Conservation (phyloP, 352 stramenopile genomes). For the Phytophthora brassicae region DNA sequence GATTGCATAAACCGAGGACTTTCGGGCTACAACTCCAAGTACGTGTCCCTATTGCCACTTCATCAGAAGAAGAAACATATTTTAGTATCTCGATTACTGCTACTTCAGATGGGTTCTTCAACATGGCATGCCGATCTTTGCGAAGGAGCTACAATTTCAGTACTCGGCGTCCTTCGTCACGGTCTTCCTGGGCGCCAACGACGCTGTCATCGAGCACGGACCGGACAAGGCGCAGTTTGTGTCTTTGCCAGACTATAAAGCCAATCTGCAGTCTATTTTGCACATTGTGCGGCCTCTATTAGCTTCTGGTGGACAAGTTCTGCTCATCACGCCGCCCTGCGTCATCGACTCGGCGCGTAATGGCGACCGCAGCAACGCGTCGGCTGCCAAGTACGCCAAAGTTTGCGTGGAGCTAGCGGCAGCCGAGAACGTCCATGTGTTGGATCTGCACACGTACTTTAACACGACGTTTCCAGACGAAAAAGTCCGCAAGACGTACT, state of each 20-base stretch:
- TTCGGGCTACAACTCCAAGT: conserved; percentile 63
- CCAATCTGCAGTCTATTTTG: conserved; percentile 46
- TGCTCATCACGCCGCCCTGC: conserved; percentile 39
- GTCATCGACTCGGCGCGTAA: conserved; percentile 42
- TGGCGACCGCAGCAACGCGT: conserved; percentile 49
- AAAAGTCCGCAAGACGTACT: conserved; percentile 28
- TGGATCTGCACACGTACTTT: conserved; percentile 57
- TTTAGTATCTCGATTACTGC: background rate
- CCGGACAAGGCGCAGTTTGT: conserved; percentile 45
- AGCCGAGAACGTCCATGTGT: conserved; percentile 38
- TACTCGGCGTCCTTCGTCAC: conserved; percentile 43
- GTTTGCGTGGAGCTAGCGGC: conserved; percentile 42
- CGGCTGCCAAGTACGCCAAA: conserved; percentile 46
- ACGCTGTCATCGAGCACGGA: conserved; percentile 47
- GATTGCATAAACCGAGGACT: conserved; percentile 61
- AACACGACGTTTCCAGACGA: conserved; percentile 42
- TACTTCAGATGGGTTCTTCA: conserved; percentile 39
- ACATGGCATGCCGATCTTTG: conserved; percentile 34
- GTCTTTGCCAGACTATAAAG: conserved; percentile 41
- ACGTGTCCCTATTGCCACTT: background rate
- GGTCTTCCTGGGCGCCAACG: conserved; percentile 66
- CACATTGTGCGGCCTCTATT: conserved; percentile 24
- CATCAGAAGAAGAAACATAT: background rate
- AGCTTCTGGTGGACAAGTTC: conserved; percentile 24
- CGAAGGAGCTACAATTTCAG: conserved; percentile 36